Base-by-base conservation (phyloP, 345 rosid genomes). In the Pistacia vera region DNA sequence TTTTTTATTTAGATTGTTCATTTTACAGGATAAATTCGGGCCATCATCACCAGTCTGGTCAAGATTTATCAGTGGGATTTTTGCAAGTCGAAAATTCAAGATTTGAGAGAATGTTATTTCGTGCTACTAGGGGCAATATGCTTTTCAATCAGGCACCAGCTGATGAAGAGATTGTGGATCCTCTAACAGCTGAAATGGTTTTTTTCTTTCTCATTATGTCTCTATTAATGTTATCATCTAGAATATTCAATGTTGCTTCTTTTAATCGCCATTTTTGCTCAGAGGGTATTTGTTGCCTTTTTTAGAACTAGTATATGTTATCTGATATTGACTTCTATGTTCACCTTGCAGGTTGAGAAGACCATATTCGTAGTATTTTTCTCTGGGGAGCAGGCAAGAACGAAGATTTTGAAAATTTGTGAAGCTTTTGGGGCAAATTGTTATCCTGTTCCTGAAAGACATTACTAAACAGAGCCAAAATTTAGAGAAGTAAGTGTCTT, bases 91-190 rank as follows among this genome's bases (percentile, higher is more conserved):
- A 93, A 93, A 82, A 85, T 78, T 80, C 83, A 71, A 88, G 85
- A 78, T 93, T 95, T 86, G 97, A 95, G 87, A 92, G 97, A 86
- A 92, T 95, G 92, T 74, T 95, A 78, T 95, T 95, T 84, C 97
- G 98, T 80, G 92, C 98, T 75, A 95, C 98, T 73, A 93, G 99
- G 85, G 99, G 99, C 82, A 95, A 95, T 84, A 90, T 95, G 97
- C 97, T 95, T 84, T 95, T 95, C 85, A 93, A 92, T 81, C 97
- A 91, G 82, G 88, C 97, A 49, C 85, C 90, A n/a, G 93, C 97
- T 66, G 92, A 83, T 83, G 99, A 93, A 84, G 96, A 86, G 78
- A 88, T 92, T 86, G 78, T 89, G 95, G 98, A 95, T 86, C 99
- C 97, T 80, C 84, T 89, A 78, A 85, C 98, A 55, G 68, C 85